Conservation (phyloP, 2,329 filamentous ascomycete species). For the Apiospora sp. region DNA sequence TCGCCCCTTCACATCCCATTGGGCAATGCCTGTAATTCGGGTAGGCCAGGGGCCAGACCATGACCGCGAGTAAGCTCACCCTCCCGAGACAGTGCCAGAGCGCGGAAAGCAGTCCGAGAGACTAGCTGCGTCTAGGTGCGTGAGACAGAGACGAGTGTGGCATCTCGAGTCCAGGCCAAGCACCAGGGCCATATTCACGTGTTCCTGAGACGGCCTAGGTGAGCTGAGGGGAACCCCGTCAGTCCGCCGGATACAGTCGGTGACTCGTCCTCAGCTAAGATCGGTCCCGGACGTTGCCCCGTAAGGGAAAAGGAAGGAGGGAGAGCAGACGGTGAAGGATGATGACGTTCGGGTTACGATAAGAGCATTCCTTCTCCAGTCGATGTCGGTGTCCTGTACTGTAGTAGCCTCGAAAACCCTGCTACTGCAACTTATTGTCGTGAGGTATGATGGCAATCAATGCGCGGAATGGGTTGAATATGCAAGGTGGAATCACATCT, state of each 20-base stretch:
- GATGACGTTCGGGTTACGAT: slow-evolving; percentile 8
- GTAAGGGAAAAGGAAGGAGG: not conserved
- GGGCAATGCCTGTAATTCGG: slow-evolving; percentile 9
- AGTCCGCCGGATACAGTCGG: slow-evolving; percentile 3
- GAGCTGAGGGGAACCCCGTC: not conserved
- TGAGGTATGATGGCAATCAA: slow-evolving; percentile 2
- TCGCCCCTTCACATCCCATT: slow-evolving; percentile 4
- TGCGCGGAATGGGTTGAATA: not conserved
- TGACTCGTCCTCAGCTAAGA: not conserved
- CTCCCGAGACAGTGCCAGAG: slow-evolving; percentile 13
- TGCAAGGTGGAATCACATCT: slow-evolving; percentile 17
- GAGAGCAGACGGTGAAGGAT: not conserved
- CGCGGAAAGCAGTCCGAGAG: not conserved
- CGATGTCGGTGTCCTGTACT: not conserved
- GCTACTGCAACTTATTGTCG: not conserved
- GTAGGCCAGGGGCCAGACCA: slow-evolving; percentile 11
- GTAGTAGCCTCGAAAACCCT: not conserved
- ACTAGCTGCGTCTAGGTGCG: not conserved
- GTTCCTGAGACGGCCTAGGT: not conserved
- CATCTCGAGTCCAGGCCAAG: not conserved
- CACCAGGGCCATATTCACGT: not conserved
- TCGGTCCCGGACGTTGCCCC: not conserved
- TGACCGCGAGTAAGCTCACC: slow-evolving; percentile 4
- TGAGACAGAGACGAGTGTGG: not conserved
- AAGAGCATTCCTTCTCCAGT: not conserved